phyloP scores from a whole-genome alignment of 1,284 basidiomycete genomes.

The Sphagnurus paluster region DNA sequence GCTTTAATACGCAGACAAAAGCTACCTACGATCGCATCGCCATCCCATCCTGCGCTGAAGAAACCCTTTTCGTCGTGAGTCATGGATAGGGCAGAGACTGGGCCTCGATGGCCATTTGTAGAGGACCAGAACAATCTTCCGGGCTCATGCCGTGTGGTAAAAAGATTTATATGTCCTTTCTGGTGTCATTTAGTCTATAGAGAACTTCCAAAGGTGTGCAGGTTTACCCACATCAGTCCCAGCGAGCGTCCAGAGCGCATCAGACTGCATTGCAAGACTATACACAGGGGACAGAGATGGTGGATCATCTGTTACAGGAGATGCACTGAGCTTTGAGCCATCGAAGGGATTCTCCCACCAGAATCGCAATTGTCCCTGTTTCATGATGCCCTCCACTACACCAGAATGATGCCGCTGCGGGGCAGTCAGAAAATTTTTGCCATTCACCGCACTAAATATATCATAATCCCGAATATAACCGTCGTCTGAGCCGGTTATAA shows the following conservation, averaged over 20 bases:
- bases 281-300: slow-evolving; percentile 71
- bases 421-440: slow-evolving; percentile 85
- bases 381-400: slow-evolving; percentile 90
- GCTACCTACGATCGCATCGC: slow-evolving; percentile 76
- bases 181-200: too few species aligned
- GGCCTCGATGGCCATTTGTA: slow-evolving; percentile 73
- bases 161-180: slow-evolving; percentile 91
- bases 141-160: slow-evolving; percentile 90
- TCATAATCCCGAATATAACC: slow-evolving; percentile 95
- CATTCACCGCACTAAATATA: slow-evolving; percentile 86
- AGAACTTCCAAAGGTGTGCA: neutral
- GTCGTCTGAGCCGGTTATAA: slow-evolving; percentile 91
- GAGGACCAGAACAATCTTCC: slow-evolving; percentile 79
- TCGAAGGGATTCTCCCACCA: slow-evolving; percentile 86
- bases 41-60: slow-evolving; percentile 95
- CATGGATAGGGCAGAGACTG: slow-evolving; percentile 85
- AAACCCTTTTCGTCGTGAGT: slow-evolving; percentile 82
- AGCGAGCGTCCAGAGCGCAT: slow-evolving; percentile 87
- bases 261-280: slow-evolving; percentile 85
- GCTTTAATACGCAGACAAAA: slow-evolving; percentile 2
- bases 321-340: slow-evolving; percentile 24
- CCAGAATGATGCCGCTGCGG: slow-evolving; percentile 88
- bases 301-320: slow-evolving; percentile 44
- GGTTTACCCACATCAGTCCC: slow-evolving; percentile 73
- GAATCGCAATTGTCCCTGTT: slow-evolving; percentile 81